A percentile compares a stretch with the other conserved stretches of the same genome.
Conservation (phyloP, 148 eudicot genomes). For the Talinum fruticosum region DNA sequence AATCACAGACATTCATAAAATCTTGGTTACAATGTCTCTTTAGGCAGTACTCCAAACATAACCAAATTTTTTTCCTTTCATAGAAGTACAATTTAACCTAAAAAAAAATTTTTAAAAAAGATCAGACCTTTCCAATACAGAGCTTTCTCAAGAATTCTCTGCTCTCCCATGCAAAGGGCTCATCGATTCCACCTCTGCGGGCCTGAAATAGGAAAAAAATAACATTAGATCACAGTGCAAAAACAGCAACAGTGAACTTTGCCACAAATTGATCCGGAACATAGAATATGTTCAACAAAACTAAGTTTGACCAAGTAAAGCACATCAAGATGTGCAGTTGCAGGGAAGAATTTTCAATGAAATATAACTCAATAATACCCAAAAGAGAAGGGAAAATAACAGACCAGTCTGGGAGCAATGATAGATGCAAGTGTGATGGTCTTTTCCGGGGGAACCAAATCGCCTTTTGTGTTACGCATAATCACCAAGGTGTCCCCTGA, state of each 20-base stretch:
- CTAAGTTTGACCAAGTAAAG: not conserved
- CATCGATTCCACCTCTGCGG: constrained; percentile 78
- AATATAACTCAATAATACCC: not conserved
- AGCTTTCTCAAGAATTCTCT: constrained; percentile 87
- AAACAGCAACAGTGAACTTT: not conserved
- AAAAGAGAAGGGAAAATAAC: constrained; percentile 8
- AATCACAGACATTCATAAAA: not conserved
- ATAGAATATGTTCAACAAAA: not conserved
- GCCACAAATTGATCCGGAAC: not conserved
- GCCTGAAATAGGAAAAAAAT: constrained; percentile 48
- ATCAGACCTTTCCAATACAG: constrained; percentile 83
- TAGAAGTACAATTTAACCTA: not conserved
- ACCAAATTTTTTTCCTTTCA: too few species aligned
- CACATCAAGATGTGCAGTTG: not conserved
- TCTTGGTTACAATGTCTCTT: not conserved
- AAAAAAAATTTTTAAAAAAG: not conserved
- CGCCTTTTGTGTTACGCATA: constrained; percentile 63
- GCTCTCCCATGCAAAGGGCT: constrained; percentile 99
- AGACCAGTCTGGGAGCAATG: constrained; percentile 84
- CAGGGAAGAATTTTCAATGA: not conserved
- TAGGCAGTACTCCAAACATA: not conserved
- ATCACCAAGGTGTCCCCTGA: constrained; percentile 92
- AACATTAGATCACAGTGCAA: not conserved
- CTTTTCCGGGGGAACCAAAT: constrained; percentile 69
- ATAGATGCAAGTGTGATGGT: constrained; percentile 75